These are phyloP conservation scores for Phialemonium atrogriseum DNA, from an alignment of 2,329 filamentous ascomycete species.

Conservation along the genomic window DNA sequence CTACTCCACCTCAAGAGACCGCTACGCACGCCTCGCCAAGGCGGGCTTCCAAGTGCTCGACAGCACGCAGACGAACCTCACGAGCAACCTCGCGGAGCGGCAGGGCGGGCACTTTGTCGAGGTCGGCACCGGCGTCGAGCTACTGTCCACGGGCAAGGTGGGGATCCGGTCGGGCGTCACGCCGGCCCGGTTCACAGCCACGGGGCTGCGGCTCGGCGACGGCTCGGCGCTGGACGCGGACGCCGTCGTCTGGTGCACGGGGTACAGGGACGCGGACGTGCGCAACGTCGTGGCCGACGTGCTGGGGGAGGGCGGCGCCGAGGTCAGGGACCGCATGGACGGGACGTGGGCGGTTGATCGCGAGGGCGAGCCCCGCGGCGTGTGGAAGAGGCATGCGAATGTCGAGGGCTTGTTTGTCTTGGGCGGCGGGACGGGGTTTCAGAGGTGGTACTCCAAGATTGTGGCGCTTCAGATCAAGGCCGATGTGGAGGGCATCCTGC, in stretches of 20 bases:
- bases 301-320: no score
- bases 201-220: constrained; percentile 24
- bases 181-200: constrained; percentile 21
- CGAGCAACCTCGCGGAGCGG: constrained; percentile 25
- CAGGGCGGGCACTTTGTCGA: constrained; percentile 31
- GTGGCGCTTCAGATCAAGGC: constrained; percentile 27
- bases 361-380: constrained; percentile 32
- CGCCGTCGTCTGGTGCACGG: constrained; percentile 32
- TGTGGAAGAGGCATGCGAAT: constrained; percentile 26
- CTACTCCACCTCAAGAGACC: no score
- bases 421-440: constrained; percentile 22
- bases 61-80: constrained; percentile 17
- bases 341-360: constrained; percentile 30
- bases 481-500: constrained; percentile 22
- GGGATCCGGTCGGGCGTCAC: constrained; percentile 18
- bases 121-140: no score
- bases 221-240: constrained; percentile 23
- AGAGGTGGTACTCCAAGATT: constrained; percentile 23
- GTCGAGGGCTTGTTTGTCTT: constrained; percentile 26
- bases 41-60: constrained; percentile 29
- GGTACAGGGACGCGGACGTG: constrained; percentile 24
- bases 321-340: constrained; percentile 26
- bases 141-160: constrained; percentile 23
- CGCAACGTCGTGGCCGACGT: no score
- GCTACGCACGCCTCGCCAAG: constrained; percentile 22